Conservation (phyloP, 2,329 filamentous ascomycete species). For the Ophiostoma novo-ulmi region DNA sequence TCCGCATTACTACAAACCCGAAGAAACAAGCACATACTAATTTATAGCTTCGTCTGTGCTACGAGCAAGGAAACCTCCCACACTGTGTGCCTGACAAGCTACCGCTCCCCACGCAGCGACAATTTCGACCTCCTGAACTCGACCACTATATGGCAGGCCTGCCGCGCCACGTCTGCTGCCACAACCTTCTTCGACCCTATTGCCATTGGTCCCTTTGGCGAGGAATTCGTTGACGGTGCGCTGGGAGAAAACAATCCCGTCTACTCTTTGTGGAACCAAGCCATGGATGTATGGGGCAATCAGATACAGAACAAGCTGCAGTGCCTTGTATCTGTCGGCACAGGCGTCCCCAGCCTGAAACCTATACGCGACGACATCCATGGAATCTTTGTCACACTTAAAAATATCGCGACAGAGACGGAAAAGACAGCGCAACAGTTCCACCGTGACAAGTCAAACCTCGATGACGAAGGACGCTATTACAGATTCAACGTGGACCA, state of each 20-base stretch:
- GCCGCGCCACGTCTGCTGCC: constrained; percentile 27
- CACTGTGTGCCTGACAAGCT: constrained; percentile 25
- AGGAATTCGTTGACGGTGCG: constrained; percentile 37
- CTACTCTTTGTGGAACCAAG: constrained; percentile 38
- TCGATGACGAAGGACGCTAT: constrained; percentile 34
- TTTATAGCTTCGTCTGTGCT: constrained; percentile 29
- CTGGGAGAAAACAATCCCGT: constrained; percentile 42
- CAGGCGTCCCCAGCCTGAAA: not conserved
- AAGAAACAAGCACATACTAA: not conserved
- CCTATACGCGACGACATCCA: constrained; percentile 18
- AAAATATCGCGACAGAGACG: constrained; percentile 37
- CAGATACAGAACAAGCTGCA: not conserved
- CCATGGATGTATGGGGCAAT: constrained; percentile 35
- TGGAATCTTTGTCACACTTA: constrained; percentile 31
- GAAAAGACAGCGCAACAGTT: constrained; percentile 39
- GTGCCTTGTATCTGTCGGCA: not conserved
- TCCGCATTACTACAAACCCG: not conserved
- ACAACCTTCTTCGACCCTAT: constrained; percentile 28
- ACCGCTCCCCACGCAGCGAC: constrained; percentile 19
- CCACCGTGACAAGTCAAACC: constrained; percentile 28
- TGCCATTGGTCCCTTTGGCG: constrained; percentile 24
- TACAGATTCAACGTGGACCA: constrained; percentile 43
- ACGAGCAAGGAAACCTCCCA: constrained; percentile 26
- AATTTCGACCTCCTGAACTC: constrained; percentile 24
- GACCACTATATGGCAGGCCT: constrained; percentile 28